phyloP scores from a whole-genome alignment of 441 rosid genomes.

The Flueggea neowawraea region DNA sequence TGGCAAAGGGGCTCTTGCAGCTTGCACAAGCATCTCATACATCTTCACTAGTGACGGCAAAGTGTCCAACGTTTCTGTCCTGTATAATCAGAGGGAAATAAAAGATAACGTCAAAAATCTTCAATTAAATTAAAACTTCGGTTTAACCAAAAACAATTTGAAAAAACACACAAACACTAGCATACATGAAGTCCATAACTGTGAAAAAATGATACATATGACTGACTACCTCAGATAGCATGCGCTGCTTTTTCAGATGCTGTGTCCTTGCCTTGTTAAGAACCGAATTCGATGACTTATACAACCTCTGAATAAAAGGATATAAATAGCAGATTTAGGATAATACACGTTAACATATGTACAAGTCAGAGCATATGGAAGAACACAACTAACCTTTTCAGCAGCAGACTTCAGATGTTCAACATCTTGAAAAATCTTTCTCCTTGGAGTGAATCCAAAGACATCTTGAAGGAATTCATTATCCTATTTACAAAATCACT shows the following conservation, averaged over 20 bases:
- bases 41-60: constrained; percentile 28
- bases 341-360: background rate
- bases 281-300: constrained; percentile 68
- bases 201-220: background rate
- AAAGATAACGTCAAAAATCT: background rate
- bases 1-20: too few relatives aligned
- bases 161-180: too few relatives aligned
- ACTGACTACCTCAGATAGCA: constrained; percentile 57
- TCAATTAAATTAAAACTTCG: background rate
- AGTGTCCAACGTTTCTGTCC: constrained; percentile 47
- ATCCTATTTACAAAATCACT: constrained; percentile 47
- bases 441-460: constrained; percentile 71
- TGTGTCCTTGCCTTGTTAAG: constrained; percentile 86
- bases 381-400: constrained; percentile 58
- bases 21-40: background rate
- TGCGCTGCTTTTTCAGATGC: constrained; percentile 72
- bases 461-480: constrained; percentile 85
- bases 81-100: constrained; percentile 18
- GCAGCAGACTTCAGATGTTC: constrained; percentile 38
- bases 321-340: background rate
- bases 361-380: background rate
- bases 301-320: constrained; percentile 46
- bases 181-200: too few relatives aligned
- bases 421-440: constrained; percentile 31
- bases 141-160: background rate